Conservation (phyloP, 495 filamentous ascomycete genomes). For the Paragyromitra xinjiangensis region DNA sequence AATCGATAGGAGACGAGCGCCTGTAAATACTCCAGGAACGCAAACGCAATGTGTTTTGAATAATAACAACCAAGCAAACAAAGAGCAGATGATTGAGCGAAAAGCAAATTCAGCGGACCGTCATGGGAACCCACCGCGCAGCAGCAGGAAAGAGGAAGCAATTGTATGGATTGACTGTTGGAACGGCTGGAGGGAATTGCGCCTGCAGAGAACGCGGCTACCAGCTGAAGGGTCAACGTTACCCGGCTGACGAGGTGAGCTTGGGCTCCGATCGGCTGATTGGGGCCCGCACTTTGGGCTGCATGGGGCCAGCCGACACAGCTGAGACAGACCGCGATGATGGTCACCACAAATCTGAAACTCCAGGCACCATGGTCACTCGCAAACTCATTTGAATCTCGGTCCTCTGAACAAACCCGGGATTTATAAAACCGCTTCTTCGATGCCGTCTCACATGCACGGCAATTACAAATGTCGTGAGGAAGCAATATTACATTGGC, state of each 20-base stretch:
- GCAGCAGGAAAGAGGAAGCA: slow-evolving; percentile 27
- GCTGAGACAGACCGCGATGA: slow-evolving; percentile 16
- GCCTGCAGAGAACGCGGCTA: slow-evolving; percentile 1
- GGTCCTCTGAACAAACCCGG: background rate
- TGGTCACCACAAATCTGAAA: slow-evolving; percentile 31
- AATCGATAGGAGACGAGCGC: slow-evolving; percentile 22
- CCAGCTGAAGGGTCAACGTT: slow-evolving; percentile 23
- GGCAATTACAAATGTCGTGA: slow-evolving; percentile 6
- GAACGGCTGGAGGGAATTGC: slow-evolving; percentile 7
- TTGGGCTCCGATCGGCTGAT: slow-evolving; percentile 4
- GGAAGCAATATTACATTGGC: background rate
- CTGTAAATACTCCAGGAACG: background rate
- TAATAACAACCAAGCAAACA: slow-evolving; percentile 17
- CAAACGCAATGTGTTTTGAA: slow-evolving; percentile 18
- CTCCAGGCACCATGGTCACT: background rate
- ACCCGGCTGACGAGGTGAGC: slow-evolving; percentile 29
- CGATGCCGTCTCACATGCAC: slow-evolving; percentile 19
- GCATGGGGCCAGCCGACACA: slow-evolving; percentile 5
- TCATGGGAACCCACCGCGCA: slow-evolving; percentile 29
- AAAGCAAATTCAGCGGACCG: background rate
- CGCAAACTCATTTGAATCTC: background rate
- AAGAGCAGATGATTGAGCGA: slow-evolving; percentile 8
- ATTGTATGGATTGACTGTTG: slow-evolving; percentile 36
- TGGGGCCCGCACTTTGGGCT: background rate
- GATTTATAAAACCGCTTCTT: background rate